Conservation (phyloP, 805 yeast genomes). For the Candida michaelii region DNA sequence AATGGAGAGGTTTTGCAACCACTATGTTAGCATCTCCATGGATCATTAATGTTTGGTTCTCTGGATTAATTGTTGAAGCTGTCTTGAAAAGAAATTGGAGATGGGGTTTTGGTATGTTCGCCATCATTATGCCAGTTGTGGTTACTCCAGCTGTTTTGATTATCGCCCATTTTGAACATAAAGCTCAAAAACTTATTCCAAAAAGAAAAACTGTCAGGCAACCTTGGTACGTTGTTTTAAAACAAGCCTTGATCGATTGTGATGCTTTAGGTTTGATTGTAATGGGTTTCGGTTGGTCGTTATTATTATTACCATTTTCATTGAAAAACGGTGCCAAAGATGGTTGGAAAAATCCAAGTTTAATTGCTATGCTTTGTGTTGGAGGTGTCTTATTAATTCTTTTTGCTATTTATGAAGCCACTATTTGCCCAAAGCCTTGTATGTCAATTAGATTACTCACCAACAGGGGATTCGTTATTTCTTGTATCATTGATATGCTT, state of each 20-base stretch:
- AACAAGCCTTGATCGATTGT: conserved; percentile 28
- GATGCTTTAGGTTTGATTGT: conserved; percentile 40
- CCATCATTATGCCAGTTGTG: conserved; percentile 44
- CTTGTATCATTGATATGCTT: conserved; percentile 32
- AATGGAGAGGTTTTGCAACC: conserved; percentile 23
- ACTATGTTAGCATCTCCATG: conserved; percentile 35
- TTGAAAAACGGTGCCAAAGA: conserved; percentile 29
- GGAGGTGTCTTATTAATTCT: conserved; percentile 36
- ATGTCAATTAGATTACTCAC: conserved; percentile 32
- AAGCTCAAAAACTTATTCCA: conserved; percentile 23
- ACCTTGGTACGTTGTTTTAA: conserved; percentile 6
- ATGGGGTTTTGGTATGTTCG: conserved; percentile 54
- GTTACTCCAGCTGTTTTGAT: conserved; percentile 31
- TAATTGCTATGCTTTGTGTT: conserved; percentile 45
- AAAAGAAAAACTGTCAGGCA: background rate
- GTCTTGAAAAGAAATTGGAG: conserved; percentile 44
- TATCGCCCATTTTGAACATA: conserved; percentile 31
- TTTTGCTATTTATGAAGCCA: conserved; percentile 36
- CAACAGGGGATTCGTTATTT: conserved; percentile 37
- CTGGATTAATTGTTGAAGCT: conserved; percentile 38
- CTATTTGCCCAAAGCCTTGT: conserved; percentile 34
- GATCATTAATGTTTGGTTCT: conserved; percentile 41
- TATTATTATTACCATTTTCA: conserved; percentile 40
- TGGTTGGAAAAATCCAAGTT: conserved; percentile 36
- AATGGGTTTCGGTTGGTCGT: conserved; percentile 38